Evolutionary conservation across 768 basidiomycete genomes (phyloP), one percentile per base, ranked within the genome.

Genomic region (Sarcomyxa edulis): DNA sequence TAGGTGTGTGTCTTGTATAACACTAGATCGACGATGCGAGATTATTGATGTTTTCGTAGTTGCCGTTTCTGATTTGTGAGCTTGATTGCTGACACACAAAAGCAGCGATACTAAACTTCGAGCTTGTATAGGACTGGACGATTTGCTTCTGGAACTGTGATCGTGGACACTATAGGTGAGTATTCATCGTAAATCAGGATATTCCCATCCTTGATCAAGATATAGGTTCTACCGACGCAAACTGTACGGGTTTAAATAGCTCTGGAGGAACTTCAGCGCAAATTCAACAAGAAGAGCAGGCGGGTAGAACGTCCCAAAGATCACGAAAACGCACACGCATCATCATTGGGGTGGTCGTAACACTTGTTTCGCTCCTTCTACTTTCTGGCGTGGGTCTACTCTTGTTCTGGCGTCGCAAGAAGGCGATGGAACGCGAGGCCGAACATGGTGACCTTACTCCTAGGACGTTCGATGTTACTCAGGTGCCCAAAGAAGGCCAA

Each of bases 61-160:
- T 28, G 51, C 63, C 12, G 52, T 68, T 43, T 57, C 55, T 40
- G 67, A 73, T 49, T 49, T 56, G 74, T 74, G 44, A 62, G 75
- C 62, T 7, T 12, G 14, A 25, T 21, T 40, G 21, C n/a, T n/a
- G n/a, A n/a, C n/a, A n/a, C 18, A n/a, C 7, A 9, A 18, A 14
- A 5, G 7, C 22, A 16, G 10, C 39, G 12, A 31, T 25, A 20
- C n/a, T n/a, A n/a, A n/a, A n/a, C n/a, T n/a, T n/a, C n/a, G n/a
- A n/a, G n/a, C n/a, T 27, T 45, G 16, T 38, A 18, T 43, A 70
- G 66, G 30, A 59, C 60, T 23, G 64, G 61, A 11, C 47, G 51
- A 18, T 58, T 53, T 45, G 60, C 54, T 4, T 32, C 14, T 11
- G 51, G 52, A 18, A 55, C 52, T 16, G 43, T 52, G 15, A 38